A percentile compares a stretch with the other conserved stretches of the same genome.
Evolutionary conservation across 2,329 filamentous ascomycete genomes (phyloP).

Genomic region (Juglanconis oblonga): DNA sequence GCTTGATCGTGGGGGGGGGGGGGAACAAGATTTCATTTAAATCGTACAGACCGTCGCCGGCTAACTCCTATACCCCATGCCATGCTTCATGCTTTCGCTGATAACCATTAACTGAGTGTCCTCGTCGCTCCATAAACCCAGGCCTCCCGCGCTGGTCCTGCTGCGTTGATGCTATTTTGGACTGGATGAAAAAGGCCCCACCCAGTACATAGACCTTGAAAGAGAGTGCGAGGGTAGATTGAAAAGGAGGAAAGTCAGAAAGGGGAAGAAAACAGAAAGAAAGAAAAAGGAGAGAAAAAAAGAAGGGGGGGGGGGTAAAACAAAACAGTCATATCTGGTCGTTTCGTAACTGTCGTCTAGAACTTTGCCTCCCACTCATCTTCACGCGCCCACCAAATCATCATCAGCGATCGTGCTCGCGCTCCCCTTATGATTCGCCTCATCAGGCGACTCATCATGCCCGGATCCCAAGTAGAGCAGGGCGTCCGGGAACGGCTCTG

Average conservation of each 20-base stretch:
- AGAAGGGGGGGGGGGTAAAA: not conserved
- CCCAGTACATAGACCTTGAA: not conserved
- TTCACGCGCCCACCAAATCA: slow-evolving; percentile 9
- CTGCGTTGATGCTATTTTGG: not conserved
- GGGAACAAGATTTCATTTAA: not conserved
- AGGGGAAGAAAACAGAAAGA: not conserved
- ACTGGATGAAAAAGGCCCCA: not conserved
- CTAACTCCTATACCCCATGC: not conserved
- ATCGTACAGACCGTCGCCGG: not conserved
- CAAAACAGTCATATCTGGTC: slow-evolving; percentile 8
- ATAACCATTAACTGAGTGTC: not conserved
- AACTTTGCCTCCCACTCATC: not conserved
- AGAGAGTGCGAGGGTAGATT: not conserved
- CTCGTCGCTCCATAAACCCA: no score
- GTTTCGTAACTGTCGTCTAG: slow-evolving; percentile 10
- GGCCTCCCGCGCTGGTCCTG: not conserved
- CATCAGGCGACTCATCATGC: slow-evolving; percentile 5
- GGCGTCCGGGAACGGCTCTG: not conserved
- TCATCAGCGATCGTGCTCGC: slow-evolving; percentile 8
- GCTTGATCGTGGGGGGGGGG: no score
- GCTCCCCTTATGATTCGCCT: not conserved
- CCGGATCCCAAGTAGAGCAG: slow-evolving; percentile 15
- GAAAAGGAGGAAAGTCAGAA: not conserved
- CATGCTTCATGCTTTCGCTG: not conserved
- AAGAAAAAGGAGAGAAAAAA: not conserved